Evolutionary conservation across 1,284 basidiomycete genomes (phyloP), one percentile per base, ranked within the genome.

Genomic region (Lentinus polychrous): DNA sequence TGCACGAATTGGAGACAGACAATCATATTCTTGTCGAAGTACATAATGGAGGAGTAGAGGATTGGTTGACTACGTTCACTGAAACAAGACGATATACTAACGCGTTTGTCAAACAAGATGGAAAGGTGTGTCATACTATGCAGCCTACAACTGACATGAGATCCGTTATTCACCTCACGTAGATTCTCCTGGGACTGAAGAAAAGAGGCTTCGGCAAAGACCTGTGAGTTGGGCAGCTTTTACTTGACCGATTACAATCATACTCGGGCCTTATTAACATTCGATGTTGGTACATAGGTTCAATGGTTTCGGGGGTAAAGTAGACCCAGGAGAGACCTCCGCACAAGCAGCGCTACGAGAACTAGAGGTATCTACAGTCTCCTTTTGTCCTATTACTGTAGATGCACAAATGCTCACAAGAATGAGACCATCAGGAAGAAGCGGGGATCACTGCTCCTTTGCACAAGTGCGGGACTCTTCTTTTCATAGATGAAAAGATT

Each of bases 251-350:
- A 22, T 18, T 6, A 20, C 24, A 23, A 8, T 24, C 34, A 2
- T 2, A 1, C 8, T 42, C 11, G 23, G 24, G 32, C 37, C 33
- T n/a, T 34, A n/a, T n/a, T n/a, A n/a, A n/a, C n/a, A n/a, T n/a
- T n/a, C 10, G 8, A 42, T 31, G 15, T n/a, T 11, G 2, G 41
- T 33, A 34, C 53, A 2, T 12, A 86, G 83, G 52, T 83, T 74
- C 54, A 86, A 86, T 54, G 84, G 84, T 1, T 89, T 86, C 54
- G 86, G 85, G 4, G 86, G 86, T 2, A 90, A 88, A 62, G 76
- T 82, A 1, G 83, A 87, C 52, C 62, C 69, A 0, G 75, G 73
- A 2, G 86, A 90, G 63, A 73, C 76, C 0, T 65, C 78, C n/a
- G 50, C 66, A 0, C 63, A 80, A 54, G 85, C 83, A 10, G 86